phyloP scores from a whole-genome alignment of 495 filamentous ascomycete species.

The Neurospora terricola region DNA sequence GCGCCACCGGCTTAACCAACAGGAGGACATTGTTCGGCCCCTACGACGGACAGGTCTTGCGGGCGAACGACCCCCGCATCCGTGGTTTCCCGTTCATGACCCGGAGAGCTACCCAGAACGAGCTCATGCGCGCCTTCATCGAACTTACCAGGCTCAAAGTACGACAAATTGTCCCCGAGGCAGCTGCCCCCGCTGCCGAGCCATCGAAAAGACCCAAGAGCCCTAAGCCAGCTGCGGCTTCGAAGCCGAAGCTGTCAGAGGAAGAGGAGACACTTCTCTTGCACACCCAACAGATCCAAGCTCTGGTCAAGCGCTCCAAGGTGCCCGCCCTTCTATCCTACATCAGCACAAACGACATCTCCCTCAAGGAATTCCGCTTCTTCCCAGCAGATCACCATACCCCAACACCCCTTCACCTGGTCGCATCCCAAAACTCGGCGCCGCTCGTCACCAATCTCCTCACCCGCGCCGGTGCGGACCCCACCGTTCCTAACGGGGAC shows the following conservation, averaged over 20 bases:
- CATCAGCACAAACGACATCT: constrained; percentile 62
- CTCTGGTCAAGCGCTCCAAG: constrained; percentile 83
- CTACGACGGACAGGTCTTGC: constrained; percentile 79
- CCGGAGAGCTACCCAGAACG: constrained; percentile 83
- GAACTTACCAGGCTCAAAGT: constrained; percentile 88
- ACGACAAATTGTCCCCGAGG: constrained; percentile 52
- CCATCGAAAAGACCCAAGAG: constrained; percentile 17
- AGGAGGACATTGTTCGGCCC: constrained; percentile 77
- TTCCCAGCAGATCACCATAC: constrained; percentile 68
- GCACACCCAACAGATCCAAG: constrained; percentile 79
- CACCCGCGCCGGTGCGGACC: constrained; percentile 63
- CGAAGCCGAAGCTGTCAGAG: constrained; percentile 51
- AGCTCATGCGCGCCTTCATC: constrained; percentile 86
- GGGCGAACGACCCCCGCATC: constrained; percentile 71
- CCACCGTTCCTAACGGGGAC: constrained; percentile 55
- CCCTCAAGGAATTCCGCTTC: constrained; percentile 65
- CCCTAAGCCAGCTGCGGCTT: constrained; percentile 1
- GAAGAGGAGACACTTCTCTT: constrained; percentile 71
- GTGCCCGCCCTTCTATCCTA: constrained; percentile 81
- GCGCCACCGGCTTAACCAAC: constrained; percentile 80
- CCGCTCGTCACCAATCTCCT: constrained; percentile 69
- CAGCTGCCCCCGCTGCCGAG: constrained; percentile 35
- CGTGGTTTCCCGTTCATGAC: constrained; percentile 92
- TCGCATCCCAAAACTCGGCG: constrained; percentile 64
- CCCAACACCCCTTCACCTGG: constrained; percentile 78